phyloP scores from a whole-genome alignment of 1,284 basidiomycete species.

The Fomitiporia mediterranea region DNA sequence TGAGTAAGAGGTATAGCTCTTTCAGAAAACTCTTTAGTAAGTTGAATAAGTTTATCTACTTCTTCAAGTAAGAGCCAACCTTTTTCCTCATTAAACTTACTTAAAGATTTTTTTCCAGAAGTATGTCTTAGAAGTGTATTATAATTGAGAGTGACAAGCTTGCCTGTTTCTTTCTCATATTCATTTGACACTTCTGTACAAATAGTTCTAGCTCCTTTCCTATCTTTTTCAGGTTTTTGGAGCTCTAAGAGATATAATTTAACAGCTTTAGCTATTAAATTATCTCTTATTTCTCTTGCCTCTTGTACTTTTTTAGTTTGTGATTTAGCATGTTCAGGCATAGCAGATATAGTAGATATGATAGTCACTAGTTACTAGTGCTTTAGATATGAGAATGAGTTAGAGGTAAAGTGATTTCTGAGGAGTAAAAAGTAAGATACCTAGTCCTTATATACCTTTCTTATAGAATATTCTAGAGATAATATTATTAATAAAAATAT shows the following conservation, averaged over 20 bases:
- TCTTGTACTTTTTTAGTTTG: background rate
- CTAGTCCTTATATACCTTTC: too few species aligned
- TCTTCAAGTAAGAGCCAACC: slow-evolving; percentile 28
- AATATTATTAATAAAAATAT: background rate
- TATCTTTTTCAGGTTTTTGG: background rate
- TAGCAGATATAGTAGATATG: background rate
- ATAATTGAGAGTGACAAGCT: slow-evolving; percentile 22
- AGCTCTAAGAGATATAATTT: slow-evolving; percentile 17
- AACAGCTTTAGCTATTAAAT: slow-evolving; percentile 15
- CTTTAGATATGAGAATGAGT: background rate
- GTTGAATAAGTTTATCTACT: slow-evolving; percentile 27
- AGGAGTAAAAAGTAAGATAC: too few species aligned
- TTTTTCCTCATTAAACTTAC: slow-evolving; percentile 25
- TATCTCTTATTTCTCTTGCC: slow-evolving; percentile 9
- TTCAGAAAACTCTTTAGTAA: slow-evolving; percentile 18
- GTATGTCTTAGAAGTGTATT: slow-evolving; percentile 21
- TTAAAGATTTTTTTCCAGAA: slow-evolving; percentile 21
- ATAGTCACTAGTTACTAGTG: too few species aligned
- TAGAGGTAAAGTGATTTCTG: too few species aligned
- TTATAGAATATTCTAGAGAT: too few species aligned
- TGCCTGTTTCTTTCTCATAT: slow-evolving; percentile 2
- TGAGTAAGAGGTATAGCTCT: slow-evolving; percentile 35
- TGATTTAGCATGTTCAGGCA: slow-evolving; percentile 4
- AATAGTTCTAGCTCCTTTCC: background rate
- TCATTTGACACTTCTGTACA: background rate